Evolutionary conservation across 352 stramenopile species (phyloP), one percentile per base, ranked within the genome.

Genomic region (Phytopythium montanum): DNA sequence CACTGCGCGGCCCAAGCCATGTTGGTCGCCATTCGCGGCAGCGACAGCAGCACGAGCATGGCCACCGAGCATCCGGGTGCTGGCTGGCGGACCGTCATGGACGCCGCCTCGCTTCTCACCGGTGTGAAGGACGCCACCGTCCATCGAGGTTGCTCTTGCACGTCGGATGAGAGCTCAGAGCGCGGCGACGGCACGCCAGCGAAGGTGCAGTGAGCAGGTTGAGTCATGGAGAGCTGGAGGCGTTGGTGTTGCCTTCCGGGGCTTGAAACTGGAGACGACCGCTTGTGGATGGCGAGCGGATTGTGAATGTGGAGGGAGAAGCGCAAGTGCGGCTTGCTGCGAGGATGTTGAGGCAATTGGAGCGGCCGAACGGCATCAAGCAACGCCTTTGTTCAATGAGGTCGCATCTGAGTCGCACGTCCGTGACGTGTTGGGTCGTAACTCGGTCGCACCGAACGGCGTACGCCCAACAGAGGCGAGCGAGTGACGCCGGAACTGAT

Each of bases 1-100:
- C 83, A 91, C 50, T 93, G 81, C 39, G 83, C 81, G 2, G 79
- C 85, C 83, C 81, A 93, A 10, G 76, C 79, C 79, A 91, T 90
- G 59, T 90, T 90, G 42, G 73, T 87, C 12, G 83, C 81, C 79
- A 93, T 88, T 10, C 80, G 70, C 0, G 83, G 81, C 19, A 90
- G 54, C 19, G 81, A 85, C 3, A 91, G 70, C 18, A 91, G 61
- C 54, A 92, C 67, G 4, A 92, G 68, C 76, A 89, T 89, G 1
- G 66, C 55, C 10, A 92, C 60, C 1, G 82, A 92, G 62, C 77
- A 88, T 0, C 76, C 64, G 49, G n/a, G 48, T 5, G 56, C 65
- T 49, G 63, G 33, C 21, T 12, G 21, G 16, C 9, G n/a, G n/a
- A n/a, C n/a, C 21, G 33, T 8, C 31, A 9, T 3, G 9, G n/a